These are phyloP conservation scores for Candida sp. DNA, from an alignment of 1,139 yeast genomes.

Conservation along the genomic window DNA sequence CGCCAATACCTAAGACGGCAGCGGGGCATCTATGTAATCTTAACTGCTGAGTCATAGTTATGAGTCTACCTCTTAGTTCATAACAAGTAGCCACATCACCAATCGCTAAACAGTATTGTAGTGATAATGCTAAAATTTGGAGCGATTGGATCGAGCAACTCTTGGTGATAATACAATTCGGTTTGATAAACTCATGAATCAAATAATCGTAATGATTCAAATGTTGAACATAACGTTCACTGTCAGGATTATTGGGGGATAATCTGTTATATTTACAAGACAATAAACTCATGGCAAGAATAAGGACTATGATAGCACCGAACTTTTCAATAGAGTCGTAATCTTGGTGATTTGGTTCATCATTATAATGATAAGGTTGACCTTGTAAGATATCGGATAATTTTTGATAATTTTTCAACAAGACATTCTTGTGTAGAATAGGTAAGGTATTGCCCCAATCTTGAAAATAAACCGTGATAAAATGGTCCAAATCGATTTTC, in stretches of 20 bases:
- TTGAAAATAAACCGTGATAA: slow-evolving; percentile 62
- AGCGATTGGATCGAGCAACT: slow-evolving; percentile 66
- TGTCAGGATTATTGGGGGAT: slow-evolving; percentile 10
- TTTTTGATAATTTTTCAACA: slow-evolving; percentile 53
- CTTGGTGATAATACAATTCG: slow-evolving; percentile 49
- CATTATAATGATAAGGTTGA: slow-evolving; percentile 7
- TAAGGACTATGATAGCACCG: slow-evolving; percentile 57
- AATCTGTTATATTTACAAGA: slow-evolving; percentile 28
- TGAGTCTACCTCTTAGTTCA: slow-evolving; percentile 70
- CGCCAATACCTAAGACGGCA: slow-evolving; percentile 56
- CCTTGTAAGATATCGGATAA: slow-evolving; percentile 42
- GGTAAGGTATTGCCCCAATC: slow-evolving; percentile 79
- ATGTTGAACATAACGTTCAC: slow-evolving; percentile 18
- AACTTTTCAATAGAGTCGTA: slow-evolving; percentile 49
- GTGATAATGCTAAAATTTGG: slow-evolving; percentile 65
- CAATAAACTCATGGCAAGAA: slow-evolving; percentile 57
- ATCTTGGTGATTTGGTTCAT: slow-evolving; percentile 8
- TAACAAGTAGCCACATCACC: slow-evolving; percentile 77
- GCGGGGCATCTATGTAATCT: slow-evolving; percentile 87
- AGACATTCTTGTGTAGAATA: slow-evolving; percentile 61
- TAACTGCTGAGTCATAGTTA: slow-evolving; percentile 83
- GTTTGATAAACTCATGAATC: slow-evolving; percentile 51
- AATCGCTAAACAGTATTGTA: slow-evolving; percentile 67
- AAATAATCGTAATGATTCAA: slow-evolving; percentile 48
- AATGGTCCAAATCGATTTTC: slow-evolving; percentile 53